Percentiles rank a stretch among this genome's conserved stretches.
Conservation (phyloP, 2,329 filamentous ascomycete genomes). For the Zopfia rhizophila region DNA sequence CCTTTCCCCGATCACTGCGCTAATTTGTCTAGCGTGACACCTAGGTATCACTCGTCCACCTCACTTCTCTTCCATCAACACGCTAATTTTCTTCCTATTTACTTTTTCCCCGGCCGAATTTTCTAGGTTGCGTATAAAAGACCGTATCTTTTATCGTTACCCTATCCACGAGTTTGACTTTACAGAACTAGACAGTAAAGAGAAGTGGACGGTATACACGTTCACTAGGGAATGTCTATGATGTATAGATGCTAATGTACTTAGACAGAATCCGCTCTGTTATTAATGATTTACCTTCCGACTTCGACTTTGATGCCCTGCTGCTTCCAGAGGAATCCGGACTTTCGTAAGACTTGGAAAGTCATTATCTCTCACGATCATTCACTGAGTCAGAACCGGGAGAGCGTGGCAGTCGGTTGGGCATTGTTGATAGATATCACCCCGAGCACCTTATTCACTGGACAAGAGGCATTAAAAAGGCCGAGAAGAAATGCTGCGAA, state of each 20-base stretch:
- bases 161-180: constrained; percentile 14
- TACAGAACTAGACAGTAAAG: constrained; percentile 5
- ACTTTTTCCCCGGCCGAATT: too few relatives aligned
- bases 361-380: constrained; percentile 13
- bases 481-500: too few relatives aligned
- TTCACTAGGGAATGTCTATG: constrained; percentile 25
- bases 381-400: constrained; percentile 4
- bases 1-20: too few relatives aligned
- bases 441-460: constrained; percentile 16
- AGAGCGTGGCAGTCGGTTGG: constrained; percentile 11
- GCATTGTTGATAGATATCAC: constrained; percentile 13
- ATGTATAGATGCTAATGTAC: constrained; percentile 21
- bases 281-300: constrained; percentile 19
- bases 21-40: too few relatives aligned
- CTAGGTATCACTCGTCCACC: too few relatives aligned
- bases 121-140: too few relatives aligned
- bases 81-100: too few relatives aligned
- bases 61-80: too few relatives aligned
- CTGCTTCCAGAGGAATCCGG: constrained; percentile 11
- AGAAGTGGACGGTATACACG: constrained; percentile 21
- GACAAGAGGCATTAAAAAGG: background rate
- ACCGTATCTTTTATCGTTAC: constrained; percentile 19
- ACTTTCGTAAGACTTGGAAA: constrained; percentile 11
- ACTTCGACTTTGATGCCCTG: constrained; percentile 10
- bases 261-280: constrained; percentile 20